Evolutionary conservation across 345 rosid genomes (phyloP).

Genomic region (Pugionium cornutum): DNA sequence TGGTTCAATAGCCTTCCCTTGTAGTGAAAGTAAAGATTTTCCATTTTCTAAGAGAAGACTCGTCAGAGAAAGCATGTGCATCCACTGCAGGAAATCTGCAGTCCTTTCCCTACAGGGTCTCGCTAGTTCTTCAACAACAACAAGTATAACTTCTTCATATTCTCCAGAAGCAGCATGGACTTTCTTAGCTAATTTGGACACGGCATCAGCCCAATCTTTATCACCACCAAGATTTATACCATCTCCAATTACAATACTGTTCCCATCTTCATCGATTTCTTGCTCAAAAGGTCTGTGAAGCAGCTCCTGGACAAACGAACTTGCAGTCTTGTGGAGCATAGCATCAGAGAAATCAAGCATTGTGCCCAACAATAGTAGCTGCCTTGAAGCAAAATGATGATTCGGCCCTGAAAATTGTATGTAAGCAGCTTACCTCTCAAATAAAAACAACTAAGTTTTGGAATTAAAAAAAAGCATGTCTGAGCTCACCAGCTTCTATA

Average conservation of each 20-base stretch:
- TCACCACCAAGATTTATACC: slow-evolving; percentile 94
- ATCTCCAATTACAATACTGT: slow-evolving; percentile 75
- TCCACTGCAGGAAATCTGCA: slow-evolving; percentile 93
- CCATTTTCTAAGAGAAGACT: slow-evolving; percentile 82
- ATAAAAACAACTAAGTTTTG: slow-evolving; percentile 17
- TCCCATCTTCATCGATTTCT: slow-evolving; percentile 78
- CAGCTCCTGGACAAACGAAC: slow-evolving; percentile 73
- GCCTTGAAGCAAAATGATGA: slow-evolving; percentile 79
- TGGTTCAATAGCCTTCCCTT: slow-evolving; percentile 67
- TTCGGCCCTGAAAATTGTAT: slow-evolving; percentile 67
- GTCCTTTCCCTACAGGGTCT: slow-evolving; percentile 93
- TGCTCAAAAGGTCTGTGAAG: slow-evolving; percentile 72
- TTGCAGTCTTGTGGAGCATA: slow-evolving; percentile 73
- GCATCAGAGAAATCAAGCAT: slow-evolving; percentile 95
- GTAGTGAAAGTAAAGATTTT: slow-evolving; percentile 59
- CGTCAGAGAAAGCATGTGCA: slow-evolving; percentile 88
- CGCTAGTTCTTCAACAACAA: slow-evolving; percentile 71
- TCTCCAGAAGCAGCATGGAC: slow-evolving; percentile 86
- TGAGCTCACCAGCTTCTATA: slow-evolving; percentile 73
- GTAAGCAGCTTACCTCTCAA: slow-evolving; percentile 32
- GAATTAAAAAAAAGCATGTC: neutral
- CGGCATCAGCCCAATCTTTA: slow-evolving; percentile 88
- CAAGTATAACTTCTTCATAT: slow-evolving; percentile 74
- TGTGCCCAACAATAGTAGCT: slow-evolving; percentile 80
- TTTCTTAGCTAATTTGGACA: slow-evolving; percentile 65